phyloP scores from a whole-genome alignment of 192 early-diverging fungal species.

The Coemansia sp. region DNA sequence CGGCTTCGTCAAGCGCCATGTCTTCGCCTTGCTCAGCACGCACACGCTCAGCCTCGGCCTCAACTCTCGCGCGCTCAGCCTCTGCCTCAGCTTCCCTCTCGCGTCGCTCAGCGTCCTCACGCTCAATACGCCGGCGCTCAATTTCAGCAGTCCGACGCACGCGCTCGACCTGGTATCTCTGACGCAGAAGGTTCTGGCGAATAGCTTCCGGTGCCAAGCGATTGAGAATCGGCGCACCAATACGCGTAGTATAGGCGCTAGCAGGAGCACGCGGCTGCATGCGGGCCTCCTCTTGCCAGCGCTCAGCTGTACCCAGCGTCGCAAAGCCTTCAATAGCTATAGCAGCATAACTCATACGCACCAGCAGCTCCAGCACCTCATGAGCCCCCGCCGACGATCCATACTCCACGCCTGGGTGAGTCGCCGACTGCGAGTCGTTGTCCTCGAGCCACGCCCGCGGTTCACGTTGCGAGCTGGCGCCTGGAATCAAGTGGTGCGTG shows the following conservation, averaged over 20 bases:
- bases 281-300: constrained; percentile 86
- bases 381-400: constrained; percentile 15
- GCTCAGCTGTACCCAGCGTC: constrained; percentile 69
- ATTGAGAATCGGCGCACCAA: constrained; percentile 69
- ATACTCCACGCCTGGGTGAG: not conserved
- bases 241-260: constrained; percentile 61
- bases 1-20: constrained; percentile 12
- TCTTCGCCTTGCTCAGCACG: not conserved
- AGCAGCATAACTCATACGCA: constrained; percentile 32
- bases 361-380: constrained; percentile 32
- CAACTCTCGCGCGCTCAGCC: constrained; percentile 17
- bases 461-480: constrained; percentile 17
- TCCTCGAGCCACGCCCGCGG: constrained; percentile 6
- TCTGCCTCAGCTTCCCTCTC: constrained; percentile 60
- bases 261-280: constrained; percentile 73
- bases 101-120: constrained; percentile 53
- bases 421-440: not conserved
- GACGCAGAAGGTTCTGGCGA: constrained; percentile 55
- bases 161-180: constrained; percentile 48
- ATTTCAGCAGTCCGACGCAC: constrained; percentile 35
- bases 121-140: constrained; percentile 48
- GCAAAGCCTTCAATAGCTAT: constrained; percentile 69
- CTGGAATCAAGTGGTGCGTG: constrained; percentile 28
- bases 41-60: constrained; percentile 9
- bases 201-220: constrained; percentile 74